phyloP scores from a whole-genome alignment of 2,329 filamentous ascomycete species.

The Amauroascus verrucosus region DNA sequence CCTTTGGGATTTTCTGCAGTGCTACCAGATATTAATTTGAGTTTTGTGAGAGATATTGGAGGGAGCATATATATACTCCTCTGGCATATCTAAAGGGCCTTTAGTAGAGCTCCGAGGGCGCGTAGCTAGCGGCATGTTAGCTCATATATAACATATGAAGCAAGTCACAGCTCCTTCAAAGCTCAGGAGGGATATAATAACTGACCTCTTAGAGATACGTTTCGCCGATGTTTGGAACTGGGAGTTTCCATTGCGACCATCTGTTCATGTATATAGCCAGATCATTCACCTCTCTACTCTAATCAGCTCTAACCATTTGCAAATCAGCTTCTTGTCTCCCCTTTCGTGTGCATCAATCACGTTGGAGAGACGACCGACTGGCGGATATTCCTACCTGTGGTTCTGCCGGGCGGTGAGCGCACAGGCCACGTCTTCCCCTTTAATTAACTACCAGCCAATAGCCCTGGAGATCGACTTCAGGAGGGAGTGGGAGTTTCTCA shows the following conservation, averaged over 20 bases:
- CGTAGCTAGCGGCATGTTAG: conserved; percentile 24
- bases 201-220: conserved; percentile 29
- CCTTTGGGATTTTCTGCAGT: neutral
- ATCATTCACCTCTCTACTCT: neutral
- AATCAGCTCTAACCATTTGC: neutral
- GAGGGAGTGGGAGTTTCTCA: neutral
- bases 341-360: too few species aligned
- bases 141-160: neutral
- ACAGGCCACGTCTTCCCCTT: conserved; percentile 13
- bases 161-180: neutral
- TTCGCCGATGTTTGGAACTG: conserved; percentile 26
- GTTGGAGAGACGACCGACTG: too few species aligned
- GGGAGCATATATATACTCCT: conserved; percentile 50
- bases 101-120: conserved; percentile 50
- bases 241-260: conserved; percentile 19
- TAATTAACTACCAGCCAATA: neutral
- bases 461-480: too few species aligned
- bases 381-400: too few species aligned
- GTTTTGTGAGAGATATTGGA: neutral
- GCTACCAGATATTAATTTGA: conserved; percentile 1
- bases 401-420: conserved; percentile 19
- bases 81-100: conserved; percentile 60
- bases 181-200: neutral
- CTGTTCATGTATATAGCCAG: neutral
- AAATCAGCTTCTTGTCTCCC: too few species aligned